Evolutionary conservation across 73 alveolate species (phyloP), one percentile per base, ranked within the genome.

Genomic region (Urostyla sp.): DNA sequence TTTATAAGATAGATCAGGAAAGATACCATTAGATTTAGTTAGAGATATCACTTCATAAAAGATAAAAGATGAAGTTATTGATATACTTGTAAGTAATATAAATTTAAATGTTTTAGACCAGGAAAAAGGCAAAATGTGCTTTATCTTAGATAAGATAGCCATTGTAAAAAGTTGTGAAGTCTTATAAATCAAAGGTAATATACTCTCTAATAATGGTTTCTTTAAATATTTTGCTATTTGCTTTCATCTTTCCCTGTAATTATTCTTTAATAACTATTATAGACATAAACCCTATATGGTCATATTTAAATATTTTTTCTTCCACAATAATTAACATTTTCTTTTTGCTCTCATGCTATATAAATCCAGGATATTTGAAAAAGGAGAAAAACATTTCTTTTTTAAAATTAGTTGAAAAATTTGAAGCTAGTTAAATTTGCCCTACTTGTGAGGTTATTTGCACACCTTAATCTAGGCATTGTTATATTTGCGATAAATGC

Each of bases 401-500:
- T 28, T 16, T 34, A 21, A 36, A 28, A 40, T 32, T 75, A 35
- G 87, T 50, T 28, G 74, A 53, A 38, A 49, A 54, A 20, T 28
- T 55, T 18, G 78, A 75, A 38, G 79, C 87, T 23, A 34, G 44
- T 38, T 31, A 40, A 55, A 40, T 75, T 6, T 90, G 96, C 51
- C 75, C 84, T 21, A 56, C 88, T 0, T 92, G 98, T 75, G 88
- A 69, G 26, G 87, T 89, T 8, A 72, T 92, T 16, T 67, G 95
- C 23, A 89, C 96, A 31, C 53, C 80, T 16, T 69, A 95, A 27
- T 86, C 96, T 16, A 72, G 95, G 32, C 98, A 92, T 77, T 92
- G 98, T 37, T 55, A 73, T 38, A 90, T 87, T 31, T 92, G 98
- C 48, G 81, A 90, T 73, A 90, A 85, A 67, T 92, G 96, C 74